Evolutionary conservation across 768 basidiomycete species (phyloP).

Genomic region (Hysterangium stoloniferum): DNA sequence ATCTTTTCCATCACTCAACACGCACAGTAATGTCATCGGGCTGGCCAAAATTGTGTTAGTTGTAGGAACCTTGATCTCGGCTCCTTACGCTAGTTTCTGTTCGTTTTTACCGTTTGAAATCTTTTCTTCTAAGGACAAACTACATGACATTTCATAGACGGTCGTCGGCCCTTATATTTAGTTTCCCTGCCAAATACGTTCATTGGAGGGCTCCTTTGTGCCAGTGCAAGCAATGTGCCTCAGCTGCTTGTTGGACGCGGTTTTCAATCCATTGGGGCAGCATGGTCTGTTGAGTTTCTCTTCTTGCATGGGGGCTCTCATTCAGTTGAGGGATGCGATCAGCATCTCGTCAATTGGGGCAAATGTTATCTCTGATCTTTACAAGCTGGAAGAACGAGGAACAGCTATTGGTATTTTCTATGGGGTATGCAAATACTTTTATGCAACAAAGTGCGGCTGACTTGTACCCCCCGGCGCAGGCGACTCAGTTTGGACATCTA

Average conservation of each 20-base stretch:
- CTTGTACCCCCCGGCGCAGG: neutral
- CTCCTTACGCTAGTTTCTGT: conserved; percentile 46
- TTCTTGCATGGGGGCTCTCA: no score
- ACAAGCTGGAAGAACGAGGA: conserved; percentile 10
- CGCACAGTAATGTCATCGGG: conserved; percentile 45
- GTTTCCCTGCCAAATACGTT: conserved; percentile 49
- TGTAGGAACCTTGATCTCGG: conserved; percentile 42
- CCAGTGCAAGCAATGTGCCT: conserved; percentile 33
- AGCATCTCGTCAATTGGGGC: conserved; percentile 39
- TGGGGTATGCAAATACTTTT: conserved; percentile 12
- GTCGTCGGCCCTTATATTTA: conserved; percentile 56
- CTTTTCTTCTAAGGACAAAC: no score
- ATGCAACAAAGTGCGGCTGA: neutral
- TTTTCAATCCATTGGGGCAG: conserved; percentile 57
- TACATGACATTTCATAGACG: conserved; percentile 46
- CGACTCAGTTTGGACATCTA: conserved; percentile 26
- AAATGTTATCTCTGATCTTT: conserved; percentile 36
- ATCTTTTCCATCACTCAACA: neutral
- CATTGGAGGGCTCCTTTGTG: conserved; percentile 54
- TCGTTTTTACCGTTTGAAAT: conserved; percentile 14
- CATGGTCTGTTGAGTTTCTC: no score
- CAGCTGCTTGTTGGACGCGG: conserved; percentile 54
- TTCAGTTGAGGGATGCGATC: neutral
- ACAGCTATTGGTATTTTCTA: conserved; percentile 51
- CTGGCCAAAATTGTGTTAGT: conserved; percentile 39